A percentile compares a stretch with the other conserved stretches of the same genome.
phyloP scores from a whole-genome alignment of 768 basidiomycete species.

The Tricholoma terreum region DNA sequence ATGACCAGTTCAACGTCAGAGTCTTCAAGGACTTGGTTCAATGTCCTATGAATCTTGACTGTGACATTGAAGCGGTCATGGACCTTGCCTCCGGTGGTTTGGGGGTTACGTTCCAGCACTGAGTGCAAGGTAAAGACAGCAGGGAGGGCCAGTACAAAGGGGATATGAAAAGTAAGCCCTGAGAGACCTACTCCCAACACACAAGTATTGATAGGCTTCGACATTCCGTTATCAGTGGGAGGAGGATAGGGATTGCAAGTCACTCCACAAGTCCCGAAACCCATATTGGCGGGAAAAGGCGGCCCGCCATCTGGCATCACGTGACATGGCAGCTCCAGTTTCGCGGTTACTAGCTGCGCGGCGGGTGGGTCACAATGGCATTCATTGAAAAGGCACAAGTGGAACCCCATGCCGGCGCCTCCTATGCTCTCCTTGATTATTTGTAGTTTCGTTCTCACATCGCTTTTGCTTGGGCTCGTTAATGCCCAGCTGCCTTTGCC shows the following conservation, averaged over 20 bases:
- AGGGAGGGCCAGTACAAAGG: conserved; percentile 72
- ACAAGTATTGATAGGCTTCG: conserved; percentile 60
- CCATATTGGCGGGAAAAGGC: neutral
- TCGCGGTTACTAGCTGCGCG: neutral
- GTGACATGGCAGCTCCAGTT: neutral
- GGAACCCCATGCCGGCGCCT: neutral
- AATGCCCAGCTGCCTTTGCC: conserved; percentile 63
- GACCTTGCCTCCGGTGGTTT: conserved; percentile 57
- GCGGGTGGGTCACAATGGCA: neutral
- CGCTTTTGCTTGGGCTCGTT: conserved; percentile 18
- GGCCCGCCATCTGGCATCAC: neutral
- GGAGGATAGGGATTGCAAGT: neutral
- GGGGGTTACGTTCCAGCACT: conserved; percentile 73
- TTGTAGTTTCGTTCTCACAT: conserved; percentile 12
- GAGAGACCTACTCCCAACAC: conserved; percentile 76
- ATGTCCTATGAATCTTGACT: conserved; percentile 52
- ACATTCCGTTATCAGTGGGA: conserved; percentile 26
- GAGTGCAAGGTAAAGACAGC: conserved; percentile 67
- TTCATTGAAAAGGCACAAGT: neutral
- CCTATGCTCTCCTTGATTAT: conserved; percentile 19
- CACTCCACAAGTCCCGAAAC: neutral
- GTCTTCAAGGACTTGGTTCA: conserved; percentile 62
- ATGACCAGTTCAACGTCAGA: conserved; percentile 65
- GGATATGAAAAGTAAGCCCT: conserved; percentile 76
- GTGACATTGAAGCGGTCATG: conserved; percentile 60